These are phyloP conservation scores for Vanderwaltozyma verrucispora DNA, from an alignment of 805 yeast genomes.

Conservation along the genomic window DNA sequence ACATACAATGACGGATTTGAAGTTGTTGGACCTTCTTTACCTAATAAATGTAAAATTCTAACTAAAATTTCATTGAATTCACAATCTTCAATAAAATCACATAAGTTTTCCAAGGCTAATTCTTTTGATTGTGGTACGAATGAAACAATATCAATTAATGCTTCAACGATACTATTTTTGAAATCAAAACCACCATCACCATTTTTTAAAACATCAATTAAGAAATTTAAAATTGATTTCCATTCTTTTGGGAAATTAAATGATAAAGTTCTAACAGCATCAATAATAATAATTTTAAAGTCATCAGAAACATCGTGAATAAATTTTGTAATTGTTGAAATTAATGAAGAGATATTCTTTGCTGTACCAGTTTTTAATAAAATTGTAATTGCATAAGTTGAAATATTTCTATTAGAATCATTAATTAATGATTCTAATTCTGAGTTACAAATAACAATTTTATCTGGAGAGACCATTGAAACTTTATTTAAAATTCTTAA, in stretches of 20 bases:
- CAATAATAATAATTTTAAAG: conserved; percentile 87
- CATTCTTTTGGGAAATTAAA: conserved; percentile 89
- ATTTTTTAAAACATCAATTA: conserved; percentile 75
- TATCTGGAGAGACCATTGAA: conserved; percentile 73
- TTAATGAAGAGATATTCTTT: conserved; percentile 78
- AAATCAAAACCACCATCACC: conserved; percentile 76
- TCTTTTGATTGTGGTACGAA: conserved; percentile 79
- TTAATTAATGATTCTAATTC: conserved; percentile 82
- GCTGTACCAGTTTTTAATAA: conserved; percentile 90
- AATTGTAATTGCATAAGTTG: conserved; percentile 95
- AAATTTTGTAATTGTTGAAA: conserved; percentile 75
- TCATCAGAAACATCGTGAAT: conserved; percentile 94
- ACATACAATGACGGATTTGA: conserved; percentile 81
- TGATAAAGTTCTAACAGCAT: conserved; percentile 86
- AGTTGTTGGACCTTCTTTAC: conserved; percentile 88
- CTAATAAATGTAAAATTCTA: conserved; percentile 83
- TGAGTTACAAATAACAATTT: conserved; percentile 63
- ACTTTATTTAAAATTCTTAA: conserved; percentile 79
- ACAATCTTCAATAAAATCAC: conserved; percentile 98
- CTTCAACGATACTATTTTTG: conserved; percentile 83
- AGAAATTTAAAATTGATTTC: conserved; percentile 67
- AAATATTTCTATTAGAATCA: conserved; percentile 82
- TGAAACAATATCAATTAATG: conserved; percentile 82
- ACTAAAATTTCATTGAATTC: conserved; percentile 90
- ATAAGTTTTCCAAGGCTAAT: conserved; percentile 72